Conservation (phyloP, 148 eudicot species). For the Polygonum maritimum region DNA sequence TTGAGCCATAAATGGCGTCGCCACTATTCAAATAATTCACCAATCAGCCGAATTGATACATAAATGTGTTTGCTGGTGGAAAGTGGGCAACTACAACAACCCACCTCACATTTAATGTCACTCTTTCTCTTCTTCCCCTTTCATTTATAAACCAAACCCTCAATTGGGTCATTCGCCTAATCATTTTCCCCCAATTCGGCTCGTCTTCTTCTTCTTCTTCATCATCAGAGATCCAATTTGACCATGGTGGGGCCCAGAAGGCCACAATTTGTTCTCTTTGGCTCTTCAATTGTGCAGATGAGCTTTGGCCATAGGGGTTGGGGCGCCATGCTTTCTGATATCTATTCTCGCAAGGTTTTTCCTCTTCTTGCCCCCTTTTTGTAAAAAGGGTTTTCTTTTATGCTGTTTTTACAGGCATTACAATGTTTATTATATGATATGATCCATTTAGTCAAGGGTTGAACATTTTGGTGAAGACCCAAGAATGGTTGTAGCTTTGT, state of each 20-base stretch:
- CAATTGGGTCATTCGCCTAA: not conserved
- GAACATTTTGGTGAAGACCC: not conserved
- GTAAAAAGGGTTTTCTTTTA: not conserved
- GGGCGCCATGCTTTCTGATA: constrained; percentile 84
- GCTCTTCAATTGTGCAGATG: constrained; percentile 92
- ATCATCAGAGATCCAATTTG: not conserved
- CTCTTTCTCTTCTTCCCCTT: not conserved
- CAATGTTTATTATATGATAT: not conserved
- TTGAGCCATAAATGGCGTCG: not conserved
- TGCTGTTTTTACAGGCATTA: not conserved
- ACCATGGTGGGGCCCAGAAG: constrained; percentile 72
- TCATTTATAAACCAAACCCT: not conserved
- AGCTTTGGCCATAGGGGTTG: constrained; percentile 87
- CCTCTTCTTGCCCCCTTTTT: not conserved
- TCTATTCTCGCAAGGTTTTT: constrained; percentile 79
- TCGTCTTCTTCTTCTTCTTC: not conserved
- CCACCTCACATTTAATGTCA: not conserved
- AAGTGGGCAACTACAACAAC: not conserved
- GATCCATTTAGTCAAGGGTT: not conserved
- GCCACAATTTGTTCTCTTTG: constrained; percentile 76
- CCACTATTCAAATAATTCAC: not conserved
- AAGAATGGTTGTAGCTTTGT: not conserved
- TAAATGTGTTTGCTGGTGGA: not conserved
- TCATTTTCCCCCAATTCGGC: not conserved
- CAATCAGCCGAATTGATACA: not conserved